phyloP scores from a whole-genome alignment of 139 green algal genomes.

The Tetradesmus obliquus region DNA sequence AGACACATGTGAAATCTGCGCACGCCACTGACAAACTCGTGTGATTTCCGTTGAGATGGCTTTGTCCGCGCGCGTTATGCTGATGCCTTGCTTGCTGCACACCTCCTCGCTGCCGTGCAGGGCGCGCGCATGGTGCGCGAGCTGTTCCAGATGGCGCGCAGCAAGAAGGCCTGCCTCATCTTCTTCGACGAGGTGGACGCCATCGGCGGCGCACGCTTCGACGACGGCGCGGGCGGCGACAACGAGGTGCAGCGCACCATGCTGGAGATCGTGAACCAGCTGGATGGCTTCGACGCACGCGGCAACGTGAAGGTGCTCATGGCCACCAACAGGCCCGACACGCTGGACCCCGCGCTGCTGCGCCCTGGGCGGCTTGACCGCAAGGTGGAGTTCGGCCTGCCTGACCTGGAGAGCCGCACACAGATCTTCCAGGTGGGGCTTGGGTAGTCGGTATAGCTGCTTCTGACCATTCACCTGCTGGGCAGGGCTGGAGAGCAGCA shows the following conservation, averaged over 20 bases:
- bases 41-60: too few species aligned
- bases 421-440: slow-evolving; percentile 91
- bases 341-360: slow-evolving; percentile 97
- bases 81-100: not conserved
- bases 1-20: too few species aligned
- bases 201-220: slow-evolving; percentile 97
- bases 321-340: slow-evolving; percentile 98
- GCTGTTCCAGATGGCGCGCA: slow-evolving; percentile 97
- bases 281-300: slow-evolving; percentile 98
- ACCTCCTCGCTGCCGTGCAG: slow-evolving; percentile 15
- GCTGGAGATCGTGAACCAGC: slow-evolving; percentile 99
- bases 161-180: slow-evolving; percentile 99
- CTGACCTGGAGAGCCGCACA: slow-evolving; percentile 93
- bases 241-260: slow-evolving; percentile 99
- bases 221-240: slow-evolving; percentile 96
- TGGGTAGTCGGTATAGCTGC: slow-evolving; percentile 2
- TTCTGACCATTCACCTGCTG: not conserved
- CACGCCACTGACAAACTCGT: too few species aligned
- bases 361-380: slow-evolving; percentile 95
- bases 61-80: too few species aligned
- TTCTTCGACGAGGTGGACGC: slow-evolving; percentile 99
- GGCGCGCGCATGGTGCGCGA: slow-evolving; percentile 97
- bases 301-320: slow-evolving; percentile 99
- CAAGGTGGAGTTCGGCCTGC: slow-evolving; percentile 99
- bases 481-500: not conserved